Percentiles rank a stretch among this genome's conserved stretches.
Conservation (phyloP, 2,329 filamentous ascomycete species). For the Epichloe sibirici region DNA sequence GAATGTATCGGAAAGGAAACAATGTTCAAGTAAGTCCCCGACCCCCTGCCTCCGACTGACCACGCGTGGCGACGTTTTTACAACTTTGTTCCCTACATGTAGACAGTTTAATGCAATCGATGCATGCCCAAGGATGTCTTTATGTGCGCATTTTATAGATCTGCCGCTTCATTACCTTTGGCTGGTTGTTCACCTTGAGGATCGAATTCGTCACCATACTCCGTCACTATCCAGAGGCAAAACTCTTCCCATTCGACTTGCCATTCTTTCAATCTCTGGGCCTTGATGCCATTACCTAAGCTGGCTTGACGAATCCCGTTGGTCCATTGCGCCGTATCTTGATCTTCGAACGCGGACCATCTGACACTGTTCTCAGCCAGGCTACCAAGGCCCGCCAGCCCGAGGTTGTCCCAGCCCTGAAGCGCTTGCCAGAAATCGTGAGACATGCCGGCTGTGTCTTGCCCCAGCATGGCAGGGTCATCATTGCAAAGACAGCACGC, state of each 20-base stretch:
- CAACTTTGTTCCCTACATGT: background rate
- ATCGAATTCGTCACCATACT: conserved; percentile 56
- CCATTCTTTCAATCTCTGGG: conserved; percentile 66
- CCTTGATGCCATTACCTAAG: conserved; percentile 58
- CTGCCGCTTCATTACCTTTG: background rate
- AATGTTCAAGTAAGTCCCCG: no score
- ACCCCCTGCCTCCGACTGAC: no score
- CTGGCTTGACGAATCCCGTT: conserved; percentile 62
- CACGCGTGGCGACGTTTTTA: background rate
- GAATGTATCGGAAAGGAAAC: no score
- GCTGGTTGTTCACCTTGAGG: conserved; percentile 9
- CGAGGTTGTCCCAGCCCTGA: conserved; percentile 85
- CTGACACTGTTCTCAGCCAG: conserved; percentile 87
- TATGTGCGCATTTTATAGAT: background rate
- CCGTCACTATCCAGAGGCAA: conserved; percentile 77
- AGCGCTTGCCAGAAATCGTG: conserved; percentile 89
- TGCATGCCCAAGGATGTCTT: background rate
- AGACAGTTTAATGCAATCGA: background rate
- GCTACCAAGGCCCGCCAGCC: conserved; percentile 71
- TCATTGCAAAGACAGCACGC: conserved; percentile 79
- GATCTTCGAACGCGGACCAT: conserved; percentile 83
- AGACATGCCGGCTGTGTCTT: conserved; percentile 69
- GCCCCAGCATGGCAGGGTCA: conserved; percentile 78
- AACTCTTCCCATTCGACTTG: conserved; percentile 75
- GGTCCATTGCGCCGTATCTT: conserved; percentile 56